These are phyloP conservation scores for Gelatoporia subvermispora DNA, from an alignment of 768 basidiomycete genomes.

Conservation along the genomic window DNA sequence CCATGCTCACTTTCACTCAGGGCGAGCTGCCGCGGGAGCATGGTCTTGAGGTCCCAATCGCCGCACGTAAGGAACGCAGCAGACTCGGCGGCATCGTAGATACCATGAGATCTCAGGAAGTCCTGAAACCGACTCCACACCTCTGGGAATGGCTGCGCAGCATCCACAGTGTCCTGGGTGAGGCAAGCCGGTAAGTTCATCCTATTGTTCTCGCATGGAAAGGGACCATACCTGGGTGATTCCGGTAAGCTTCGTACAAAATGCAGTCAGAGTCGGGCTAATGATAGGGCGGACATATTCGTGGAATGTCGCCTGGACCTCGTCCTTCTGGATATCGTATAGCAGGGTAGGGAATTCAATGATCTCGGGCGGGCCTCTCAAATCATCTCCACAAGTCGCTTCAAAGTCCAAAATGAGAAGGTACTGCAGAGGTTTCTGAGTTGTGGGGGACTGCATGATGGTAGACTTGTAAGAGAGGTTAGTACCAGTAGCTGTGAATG, in stretches of 20 bases:
- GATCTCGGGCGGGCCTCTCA: conserved; percentile 17
- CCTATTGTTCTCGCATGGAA: no score
- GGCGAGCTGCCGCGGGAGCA: conserved; percentile 25
- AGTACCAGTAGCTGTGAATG: no score
- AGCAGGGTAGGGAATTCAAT: conserved; percentile 26
- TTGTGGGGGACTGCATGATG: no score
- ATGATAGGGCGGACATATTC: conserved; percentile 24
- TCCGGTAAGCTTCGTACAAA: conserved; percentile 25
- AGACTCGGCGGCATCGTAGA: conserved; percentile 11
- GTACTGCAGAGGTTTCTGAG: conserved; percentile 7
- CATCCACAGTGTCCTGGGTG: conserved; percentile 21
- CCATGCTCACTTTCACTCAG: conserved; percentile 11
- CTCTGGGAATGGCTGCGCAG: conserved; percentile 18
- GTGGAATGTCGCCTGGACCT: conserved; percentile 22
- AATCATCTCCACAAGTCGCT: conserved; percentile 22
- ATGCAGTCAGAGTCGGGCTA: conserved; percentile 18
- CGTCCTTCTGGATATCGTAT: conserved; percentile 20
- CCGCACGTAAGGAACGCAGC: conserved; percentile 25
- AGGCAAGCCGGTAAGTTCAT: background rate
- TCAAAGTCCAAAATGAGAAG: conserved; percentile 27
- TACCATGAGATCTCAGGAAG: conserved; percentile 14
- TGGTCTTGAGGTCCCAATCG: conserved; percentile 26
- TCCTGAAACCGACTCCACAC: conserved; percentile 25
- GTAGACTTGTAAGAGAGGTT: no score
- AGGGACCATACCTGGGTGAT: conserved; percentile 20